Percentiles rank a stretch among this genome's conserved stretches.
These are phyloP conservation scores for Phaeoacremonium minimum DNA, from an alignment of 2,329 filamentous ascomycete genomes.

Conservation along the genomic window DNA sequence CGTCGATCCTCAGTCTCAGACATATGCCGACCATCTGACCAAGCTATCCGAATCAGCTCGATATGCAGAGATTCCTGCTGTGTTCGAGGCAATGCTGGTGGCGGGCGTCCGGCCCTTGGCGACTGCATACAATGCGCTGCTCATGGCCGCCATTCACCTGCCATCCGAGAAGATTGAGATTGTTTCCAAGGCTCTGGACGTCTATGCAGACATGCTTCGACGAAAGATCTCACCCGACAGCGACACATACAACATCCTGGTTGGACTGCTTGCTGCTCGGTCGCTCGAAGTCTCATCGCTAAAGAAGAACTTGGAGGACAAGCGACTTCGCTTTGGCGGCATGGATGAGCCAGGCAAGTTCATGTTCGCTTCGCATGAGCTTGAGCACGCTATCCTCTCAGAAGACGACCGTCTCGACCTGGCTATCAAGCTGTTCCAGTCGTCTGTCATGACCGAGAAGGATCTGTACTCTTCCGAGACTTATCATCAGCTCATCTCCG, in stretches of 20 bases:
- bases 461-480: slow-evolving; percentile 74
- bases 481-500: slow-evolving; percentile 80
- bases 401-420: slow-evolving; percentile 86
- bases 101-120: slow-evolving; percentile 77
- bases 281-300: slow-evolving; percentile 73
- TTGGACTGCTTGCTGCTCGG: slow-evolving; percentile 75
- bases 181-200: slow-evolving; percentile 85
- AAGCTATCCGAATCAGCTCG: slow-evolving; percentile 67
- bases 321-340: slow-evolving; percentile 77
- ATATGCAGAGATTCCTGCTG: slow-evolving; percentile 82
- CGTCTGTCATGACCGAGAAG: slow-evolving; percentile 60
- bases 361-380: slow-evolving; percentile 82
- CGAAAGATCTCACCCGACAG: slow-evolving; percentile 77
- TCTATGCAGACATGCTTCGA: slow-evolving; percentile 94
- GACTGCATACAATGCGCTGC: slow-evolving; percentile 85
- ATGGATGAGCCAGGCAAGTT: slow-evolving; percentile 81
- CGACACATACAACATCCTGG: slow-evolving; percentile 82
- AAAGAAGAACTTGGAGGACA: slow-evolving; percentile 73
- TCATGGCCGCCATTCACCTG: slow-evolving; percentile 79
- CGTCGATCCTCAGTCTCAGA: slow-evolving; percentile 58
- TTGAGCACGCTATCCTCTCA: slow-evolving; percentile 78
- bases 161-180: slow-evolving; percentile 76
- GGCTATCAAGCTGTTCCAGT: slow-evolving; percentile 80
- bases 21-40: slow-evolving; percentile 74
- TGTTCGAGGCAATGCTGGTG: slow-evolving; percentile 86